Evolutionary conservation across 1,139 yeast species (phyloP), one percentile per base, ranked within the genome.

Genomic region (Saccharomycopsis phalli): DNA sequence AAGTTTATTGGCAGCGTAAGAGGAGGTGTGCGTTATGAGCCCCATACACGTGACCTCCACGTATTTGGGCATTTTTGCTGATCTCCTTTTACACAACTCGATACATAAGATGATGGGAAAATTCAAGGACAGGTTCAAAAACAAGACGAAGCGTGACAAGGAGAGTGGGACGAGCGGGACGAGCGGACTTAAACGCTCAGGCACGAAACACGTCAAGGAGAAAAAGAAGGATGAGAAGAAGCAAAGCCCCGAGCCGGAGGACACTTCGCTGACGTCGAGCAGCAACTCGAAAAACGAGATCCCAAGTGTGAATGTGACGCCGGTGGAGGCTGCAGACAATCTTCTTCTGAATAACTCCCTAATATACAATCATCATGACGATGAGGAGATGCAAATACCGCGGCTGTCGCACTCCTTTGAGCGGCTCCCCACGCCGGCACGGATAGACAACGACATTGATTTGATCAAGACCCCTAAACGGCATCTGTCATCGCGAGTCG

Each of bases 401-500:
- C 58, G 68, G 40, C 57, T 65, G 1, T 63, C 68, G 3, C 71
- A 66, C 47, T 65, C 70, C 2, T 66, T 65, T 49, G 71, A 67
- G 43, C 57, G 62, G 47, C 49, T 66, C 36, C 69, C 69, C 11
- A 57, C 68, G 4, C 67, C 68, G 20, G 56, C 74, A 4, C 66
- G 66, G 47, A 65, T 66, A 38, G 68, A 67, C 50, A 57, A 62
- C 40, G 74, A 71, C 38, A 60, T 76, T 33, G 86, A 78, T 48
- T 63, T 78, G 42, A 71, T 75, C 39, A 71, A 70, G 47, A 69
- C 94, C 1, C 96, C 98, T 10, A 86, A 84, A 54, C 76, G 98
- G 56, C 98, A 91, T 58, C 82, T 94, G 37, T 84, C 95, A 23
- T 84, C 95, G 28, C 70, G 97, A 49, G 87, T 93, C 53, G 97